These are phyloP conservation scores for Linnemannia exigua DNA, from an alignment of 192 early-diverging fungal genomes.

Conservation along the genomic window DNA sequence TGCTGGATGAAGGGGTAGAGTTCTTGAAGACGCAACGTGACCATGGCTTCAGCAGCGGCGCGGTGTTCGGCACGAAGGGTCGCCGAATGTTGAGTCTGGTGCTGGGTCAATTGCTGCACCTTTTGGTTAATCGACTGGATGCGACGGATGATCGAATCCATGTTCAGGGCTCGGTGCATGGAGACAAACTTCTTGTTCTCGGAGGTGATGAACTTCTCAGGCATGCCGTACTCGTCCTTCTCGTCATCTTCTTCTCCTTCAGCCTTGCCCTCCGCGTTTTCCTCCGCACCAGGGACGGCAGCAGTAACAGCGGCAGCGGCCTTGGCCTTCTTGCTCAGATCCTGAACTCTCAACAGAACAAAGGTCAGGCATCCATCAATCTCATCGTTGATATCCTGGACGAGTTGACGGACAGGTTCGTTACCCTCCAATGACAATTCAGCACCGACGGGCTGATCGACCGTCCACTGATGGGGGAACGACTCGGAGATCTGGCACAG, in stretches of 20 bases:
- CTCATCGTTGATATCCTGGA: slow-evolving; percentile 51
- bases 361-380: slow-evolving; percentile 48
- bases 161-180: slow-evolving; percentile 48
- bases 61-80: slow-evolving; percentile 9
- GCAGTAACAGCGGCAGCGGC: slow-evolving; percentile 43
- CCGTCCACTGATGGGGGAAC: slow-evolving; percentile 37
- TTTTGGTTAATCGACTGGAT: slow-evolving; percentile 48
- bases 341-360: slow-evolving; percentile 53
- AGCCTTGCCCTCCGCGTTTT: slow-evolving; percentile 60
- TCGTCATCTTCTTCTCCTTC: slow-evolving; percentile 58
- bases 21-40: slow-evolving; percentile 60
- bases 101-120: slow-evolving; percentile 24
- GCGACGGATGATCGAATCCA: slow-evolving; percentile 55
- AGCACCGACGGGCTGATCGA: not conserved
- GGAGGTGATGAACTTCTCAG: slow-evolving; percentile 60
- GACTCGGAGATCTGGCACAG: slow-evolving; percentile 55
- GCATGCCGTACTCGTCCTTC: slow-evolving; percentile 61
- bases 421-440: slow-evolving; percentile 32
- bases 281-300: slow-evolving; percentile 61
- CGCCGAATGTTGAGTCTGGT: slow-evolving; percentile 5
- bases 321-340: slow-evolving; percentile 38
- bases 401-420: slow-evolving; percentile 23
- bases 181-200: slow-evolving; percentile 56
- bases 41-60: slow-evolving; percentile 44
- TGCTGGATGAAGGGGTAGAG: slow-evolving; percentile 73